Evolutionary conservation across 2,329 filamentous ascomycete genomes (phyloP).

Genomic region (Apiospora rasikravindrae): DNA sequence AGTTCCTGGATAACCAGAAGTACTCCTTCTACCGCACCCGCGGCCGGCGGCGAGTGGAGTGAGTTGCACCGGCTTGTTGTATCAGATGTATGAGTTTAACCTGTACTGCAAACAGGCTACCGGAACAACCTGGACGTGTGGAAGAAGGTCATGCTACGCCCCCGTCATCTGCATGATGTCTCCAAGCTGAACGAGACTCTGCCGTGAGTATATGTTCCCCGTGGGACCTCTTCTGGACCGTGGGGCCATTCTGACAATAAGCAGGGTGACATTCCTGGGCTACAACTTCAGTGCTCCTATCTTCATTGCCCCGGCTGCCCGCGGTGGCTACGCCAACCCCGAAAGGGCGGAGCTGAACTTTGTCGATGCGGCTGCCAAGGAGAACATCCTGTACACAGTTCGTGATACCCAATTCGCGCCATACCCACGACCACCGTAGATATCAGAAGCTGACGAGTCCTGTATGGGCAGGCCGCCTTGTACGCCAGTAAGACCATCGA

Average conservation of each 20-base stretch:
- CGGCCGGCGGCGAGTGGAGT: constrained; percentile 54
- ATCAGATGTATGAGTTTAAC: not conserved
- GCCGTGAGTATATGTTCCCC: constrained; percentile 29
- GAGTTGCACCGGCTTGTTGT: not conserved
- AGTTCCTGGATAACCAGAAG: constrained; percentile 45
- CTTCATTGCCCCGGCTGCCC: constrained; percentile 48
- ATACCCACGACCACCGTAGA: not conserved
- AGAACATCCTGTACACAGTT: constrained; percentile 48
- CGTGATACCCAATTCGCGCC: not conserved
- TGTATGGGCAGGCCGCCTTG: constrained; percentile 26
- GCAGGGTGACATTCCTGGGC: constrained; percentile 47
- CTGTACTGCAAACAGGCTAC: constrained; percentile 40
- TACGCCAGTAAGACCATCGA: constrained; percentile 33
- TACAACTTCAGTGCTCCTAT: constrained; percentile 49
- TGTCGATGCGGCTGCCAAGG: constrained; percentile 45
- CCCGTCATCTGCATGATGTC: constrained; percentile 47
- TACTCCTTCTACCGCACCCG: constrained; percentile 57
- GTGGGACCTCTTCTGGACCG: not conserved
- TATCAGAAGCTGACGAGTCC: not conserved
- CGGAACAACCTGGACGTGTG: constrained; percentile 57
- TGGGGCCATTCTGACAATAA: constrained; percentile 25
- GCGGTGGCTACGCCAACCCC: constrained; percentile 43
- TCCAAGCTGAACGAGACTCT: constrained; percentile 40
- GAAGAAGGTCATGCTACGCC: constrained; percentile 49
- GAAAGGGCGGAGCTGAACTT: constrained; percentile 45